phyloP scores from a whole-genome alignment of 2,329 filamentous ascomycete genomes.

The Fusarium gaditjirri region DNA sequence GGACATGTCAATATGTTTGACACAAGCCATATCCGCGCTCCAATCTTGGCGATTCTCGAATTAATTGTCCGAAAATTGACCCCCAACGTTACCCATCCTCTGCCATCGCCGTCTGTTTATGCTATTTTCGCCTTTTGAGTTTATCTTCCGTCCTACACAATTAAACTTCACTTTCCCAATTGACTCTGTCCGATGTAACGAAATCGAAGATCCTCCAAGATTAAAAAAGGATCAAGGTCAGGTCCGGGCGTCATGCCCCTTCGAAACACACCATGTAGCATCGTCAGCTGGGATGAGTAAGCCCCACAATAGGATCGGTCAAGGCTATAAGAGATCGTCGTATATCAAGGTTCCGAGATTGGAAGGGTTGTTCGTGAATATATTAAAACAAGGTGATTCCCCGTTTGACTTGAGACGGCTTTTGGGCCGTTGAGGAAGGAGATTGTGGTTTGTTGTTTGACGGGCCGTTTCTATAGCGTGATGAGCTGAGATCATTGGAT shows the following conservation, averaged over 20 bases:
- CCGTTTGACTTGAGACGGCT: neutral
- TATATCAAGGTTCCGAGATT: conserved; percentile 19
- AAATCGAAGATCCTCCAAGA: conserved; percentile 1
- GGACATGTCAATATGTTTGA: conserved; percentile 19
- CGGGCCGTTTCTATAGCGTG: neutral
- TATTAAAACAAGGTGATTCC: conserved; percentile 6
- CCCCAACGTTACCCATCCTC: accelerated
- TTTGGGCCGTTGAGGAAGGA: conserved; percentile 1
- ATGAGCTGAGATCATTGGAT: neutral
- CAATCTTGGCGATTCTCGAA: neutral
- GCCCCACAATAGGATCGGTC: neutral
- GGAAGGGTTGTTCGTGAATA: neutral
- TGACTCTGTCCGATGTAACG: neutral
- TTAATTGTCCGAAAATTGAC: neutral
- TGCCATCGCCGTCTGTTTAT: neutral
- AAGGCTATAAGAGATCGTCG: neutral
- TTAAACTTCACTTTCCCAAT: neutral
- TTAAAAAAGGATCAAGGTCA: conserved; percentile 13
- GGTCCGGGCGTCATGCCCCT: conserved; percentile 24
- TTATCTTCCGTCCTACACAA: neutral
- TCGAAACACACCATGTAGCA: conserved; percentile 35
- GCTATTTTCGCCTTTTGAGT: neutral
- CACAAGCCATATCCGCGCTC: conserved; percentile 1
- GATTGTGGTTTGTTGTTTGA: neutral
- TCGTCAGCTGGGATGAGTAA: conserved; percentile 18